Conservation (phyloP, 352 stramenopile species). For the Phytophthora fragariae region DNA sequence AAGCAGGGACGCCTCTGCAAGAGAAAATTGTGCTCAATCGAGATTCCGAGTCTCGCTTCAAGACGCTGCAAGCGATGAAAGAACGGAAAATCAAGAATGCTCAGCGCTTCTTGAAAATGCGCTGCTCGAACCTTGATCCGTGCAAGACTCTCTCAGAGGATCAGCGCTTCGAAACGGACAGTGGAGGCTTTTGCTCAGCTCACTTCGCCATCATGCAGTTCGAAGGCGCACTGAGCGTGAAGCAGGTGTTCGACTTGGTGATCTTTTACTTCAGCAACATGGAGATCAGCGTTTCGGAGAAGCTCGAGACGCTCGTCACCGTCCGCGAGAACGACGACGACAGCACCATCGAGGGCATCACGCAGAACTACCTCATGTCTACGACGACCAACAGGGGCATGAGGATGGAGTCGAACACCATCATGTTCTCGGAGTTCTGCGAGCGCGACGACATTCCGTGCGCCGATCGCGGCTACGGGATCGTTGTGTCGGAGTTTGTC, state of each 20-base stretch:
- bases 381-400: constrained; percentile 35
- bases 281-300: constrained; percentile 67
- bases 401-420: constrained; percentile 52
- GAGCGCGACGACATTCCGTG: constrained; percentile 28
- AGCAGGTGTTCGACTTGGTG: constrained; percentile 61
- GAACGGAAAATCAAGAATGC: constrained; percentile 33
- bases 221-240: constrained; percentile 37
- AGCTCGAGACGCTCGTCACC: constrained; percentile 52
- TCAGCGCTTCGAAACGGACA: constrained; percentile 52
- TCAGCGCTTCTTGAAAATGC: constrained; percentile 42
- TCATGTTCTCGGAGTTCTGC: constrained; percentile 47
- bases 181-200: constrained; percentile 53
- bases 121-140: constrained; percentile 29
- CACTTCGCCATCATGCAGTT: constrained; percentile 69
- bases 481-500: constrained; percentile 43
- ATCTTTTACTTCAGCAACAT: constrained; percentile 63
- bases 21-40: constrained; percentile 36
- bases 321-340: constrained; percentile 58
- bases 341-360: constrained; percentile 21
- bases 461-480: constrained; percentile 28
- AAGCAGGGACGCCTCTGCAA: constrained; percentile 40
- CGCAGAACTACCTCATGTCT: constrained; percentile 50
- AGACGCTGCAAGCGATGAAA: constrained; percentile 32
- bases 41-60: constrained; percentile 22
- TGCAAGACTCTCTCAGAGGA: constrained; percentile 42